Conservation (phyloP, 495 filamentous ascomycete genomes). For the Xylaria sp. region DNA sequence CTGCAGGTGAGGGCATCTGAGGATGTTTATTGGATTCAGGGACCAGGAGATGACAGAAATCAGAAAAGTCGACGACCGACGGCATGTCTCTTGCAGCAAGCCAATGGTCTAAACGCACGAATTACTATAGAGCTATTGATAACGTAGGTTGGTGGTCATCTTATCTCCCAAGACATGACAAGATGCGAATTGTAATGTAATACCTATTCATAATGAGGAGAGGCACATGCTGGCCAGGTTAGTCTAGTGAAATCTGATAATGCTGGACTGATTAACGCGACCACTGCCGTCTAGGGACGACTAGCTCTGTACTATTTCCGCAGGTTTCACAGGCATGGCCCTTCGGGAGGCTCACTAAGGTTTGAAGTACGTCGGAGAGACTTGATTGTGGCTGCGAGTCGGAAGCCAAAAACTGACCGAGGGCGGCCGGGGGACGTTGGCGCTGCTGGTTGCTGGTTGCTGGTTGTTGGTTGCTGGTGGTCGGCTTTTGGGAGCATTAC, state of each 20-base stretch:
- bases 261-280: slow-evolving; percentile 22
- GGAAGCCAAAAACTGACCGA: slow-evolving; percentile 30
- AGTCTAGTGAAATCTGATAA: slow-evolving; percentile 22
- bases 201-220: slow-evolving; percentile 13
- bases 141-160: slow-evolving; percentile 36
- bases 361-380: slow-evolving; percentile 30
- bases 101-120: slow-evolving; percentile 33
- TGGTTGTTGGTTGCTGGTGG: background rate
- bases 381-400: slow-evolving; percentile 36
- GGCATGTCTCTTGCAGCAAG: slow-evolving; percentile 40
- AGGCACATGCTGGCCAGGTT: slow-evolving; percentile 12
- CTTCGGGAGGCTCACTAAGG: slow-evolving; percentile 20
- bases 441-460: background rate
- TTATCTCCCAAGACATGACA: slow-evolving; percentile 36
- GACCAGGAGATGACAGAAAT: slow-evolving; percentile 7
- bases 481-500: background rate
- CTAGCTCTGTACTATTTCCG: slow-evolving; percentile 13
- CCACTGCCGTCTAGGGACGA: slow-evolving; percentile 18
- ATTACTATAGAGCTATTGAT: slow-evolving; percentile 43
- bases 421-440: slow-evolving; percentile 8
- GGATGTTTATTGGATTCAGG: slow-evolving; percentile 19
- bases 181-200: slow-evolving; percentile 31
- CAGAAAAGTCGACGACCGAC: slow-evolving; percentile 32
- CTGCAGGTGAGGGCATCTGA: slow-evolving; percentile 22
- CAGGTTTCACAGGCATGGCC: background rate